Conservation (phyloP, 192 early-diverging fungal species). For the Backusella tarrabulga region DNA sequence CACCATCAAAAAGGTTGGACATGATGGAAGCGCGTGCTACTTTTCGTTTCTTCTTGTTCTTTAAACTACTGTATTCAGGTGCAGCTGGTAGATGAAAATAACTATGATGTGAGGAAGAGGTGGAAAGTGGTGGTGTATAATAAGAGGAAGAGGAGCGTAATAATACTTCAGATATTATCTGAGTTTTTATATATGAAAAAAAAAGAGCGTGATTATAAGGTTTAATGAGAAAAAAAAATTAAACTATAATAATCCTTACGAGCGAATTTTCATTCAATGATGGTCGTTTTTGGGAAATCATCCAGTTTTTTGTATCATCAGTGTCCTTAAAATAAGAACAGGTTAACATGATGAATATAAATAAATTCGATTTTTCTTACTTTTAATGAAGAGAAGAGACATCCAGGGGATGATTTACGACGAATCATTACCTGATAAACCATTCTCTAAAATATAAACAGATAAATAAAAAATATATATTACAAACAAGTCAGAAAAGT, state of each 20-base stretch:
- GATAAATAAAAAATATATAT: background rate
- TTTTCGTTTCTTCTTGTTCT: background rate
- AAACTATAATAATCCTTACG: background rate
- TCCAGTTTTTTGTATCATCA: background rate
- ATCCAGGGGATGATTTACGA: background rate
- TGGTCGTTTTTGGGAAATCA: background rate
- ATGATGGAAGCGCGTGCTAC: background rate
- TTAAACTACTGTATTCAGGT: background rate
- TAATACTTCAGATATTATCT: background rate
- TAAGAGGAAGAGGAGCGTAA: background rate
- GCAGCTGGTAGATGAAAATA: background rate
- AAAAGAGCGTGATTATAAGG: background rate
- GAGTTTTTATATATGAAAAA: background rate
- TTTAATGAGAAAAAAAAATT: background rate
- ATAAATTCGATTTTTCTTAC: background rate
- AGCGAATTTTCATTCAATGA: background rate
- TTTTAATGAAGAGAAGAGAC: background rate
- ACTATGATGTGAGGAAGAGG: background rate
- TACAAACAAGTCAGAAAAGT: background rate
- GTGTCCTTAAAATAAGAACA: background rate
- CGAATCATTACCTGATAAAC: background rate
- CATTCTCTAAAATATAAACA: background rate
- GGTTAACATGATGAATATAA: background rate
- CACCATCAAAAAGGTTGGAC: background rate
- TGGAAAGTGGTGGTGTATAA: background rate